A percentile compares a stretch with the other conserved stretches of the same genome.
These are phyloP conservation scores for Pseudogymnoascus sp. DNA, from an alignment of 2,329 filamentous ascomycete genomes.

Conservation along the genomic window DNA sequence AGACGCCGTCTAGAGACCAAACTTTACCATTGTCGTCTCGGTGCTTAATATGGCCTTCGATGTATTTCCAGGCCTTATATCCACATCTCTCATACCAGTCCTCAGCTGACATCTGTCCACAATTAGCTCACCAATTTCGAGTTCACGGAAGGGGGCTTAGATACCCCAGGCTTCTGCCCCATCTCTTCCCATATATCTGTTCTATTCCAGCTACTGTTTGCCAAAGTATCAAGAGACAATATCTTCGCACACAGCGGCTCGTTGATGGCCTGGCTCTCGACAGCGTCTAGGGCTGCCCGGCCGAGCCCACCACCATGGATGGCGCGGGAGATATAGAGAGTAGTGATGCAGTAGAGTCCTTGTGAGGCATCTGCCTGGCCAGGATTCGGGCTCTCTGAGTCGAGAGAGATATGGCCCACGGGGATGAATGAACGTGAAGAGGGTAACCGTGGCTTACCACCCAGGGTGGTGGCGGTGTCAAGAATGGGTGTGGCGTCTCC, in stretches of 20 bases:
- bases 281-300: constrained; percentile 19
- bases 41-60: constrained; percentile 7
- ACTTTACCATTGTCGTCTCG: background rate
- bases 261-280: constrained; percentile 17
- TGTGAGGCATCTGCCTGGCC: constrained; percentile 9
- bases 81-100: constrained; percentile 10
- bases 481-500: constrained; percentile 15
- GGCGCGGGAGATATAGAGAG: constrained; percentile 22
- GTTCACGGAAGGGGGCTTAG: background rate
- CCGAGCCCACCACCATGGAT: constrained; percentile 21
- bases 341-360: constrained; percentile 21
- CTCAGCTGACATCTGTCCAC: background rate
- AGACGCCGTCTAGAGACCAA: constrained; percentile 3
- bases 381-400: constrained; percentile 11
- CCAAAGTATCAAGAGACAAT: constrained; percentile 17
- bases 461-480: constrained; percentile 19
- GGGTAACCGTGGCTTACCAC: constrained; percentile 16
- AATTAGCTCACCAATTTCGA: background rate
- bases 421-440: constrained; percentile 18
- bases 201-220: constrained; percentile 5
- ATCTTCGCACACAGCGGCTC: constrained; percentile 21
- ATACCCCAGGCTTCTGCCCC: background rate
- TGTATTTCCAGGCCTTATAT: constrained; percentile 10
- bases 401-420: constrained; percentile 24
- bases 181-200: constrained; percentile 3